phyloP scores from a whole-genome alignment of 73 alveolate genomes.

The Tetrahymena thermophila region DNA sequence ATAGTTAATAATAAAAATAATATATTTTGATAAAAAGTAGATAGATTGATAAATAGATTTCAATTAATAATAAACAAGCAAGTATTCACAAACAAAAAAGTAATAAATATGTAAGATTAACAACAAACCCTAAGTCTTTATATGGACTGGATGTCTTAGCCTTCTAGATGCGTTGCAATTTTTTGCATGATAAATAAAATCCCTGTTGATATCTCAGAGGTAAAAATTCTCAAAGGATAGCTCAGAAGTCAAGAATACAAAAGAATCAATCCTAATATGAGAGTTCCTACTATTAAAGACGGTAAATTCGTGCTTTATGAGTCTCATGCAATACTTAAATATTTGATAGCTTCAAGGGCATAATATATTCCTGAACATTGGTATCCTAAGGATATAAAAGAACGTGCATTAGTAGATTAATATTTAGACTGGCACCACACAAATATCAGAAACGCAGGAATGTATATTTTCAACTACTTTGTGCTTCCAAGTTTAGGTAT shows the following conservation, averaged over 20 bases:
- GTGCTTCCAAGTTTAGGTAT: background rate
- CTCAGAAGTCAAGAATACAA: slow-evolving; percentile 9
- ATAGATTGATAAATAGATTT: background rate
- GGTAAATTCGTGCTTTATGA: slow-evolving; percentile 21
- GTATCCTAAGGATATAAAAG: slow-evolving; percentile 16
- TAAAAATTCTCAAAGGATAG: slow-evolving; percentile 37
- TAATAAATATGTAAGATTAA: background rate
- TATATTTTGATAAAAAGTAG: background rate
- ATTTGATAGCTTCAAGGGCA: slow-evolving; percentile 4
- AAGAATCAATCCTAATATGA: slow-evolving; percentile 10
- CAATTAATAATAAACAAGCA: background rate
- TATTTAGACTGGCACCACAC: slow-evolving; percentile 33
- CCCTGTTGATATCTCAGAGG: slow-evolving; percentile 22
- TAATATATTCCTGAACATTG: background rate
- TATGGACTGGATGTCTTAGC: slow-evolving; percentile 35
- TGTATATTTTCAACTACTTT: background rate
- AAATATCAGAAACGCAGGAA: background rate
- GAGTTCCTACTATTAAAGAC: slow-evolving; percentile 22
- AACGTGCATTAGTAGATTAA: slow-evolving; percentile 11
- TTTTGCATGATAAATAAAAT: slow-evolving; percentile 44
- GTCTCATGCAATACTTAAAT: slow-evolving; percentile 30
- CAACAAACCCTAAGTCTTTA: background rate
- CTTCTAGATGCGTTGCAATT: slow-evolving; percentile 48
- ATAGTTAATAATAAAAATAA: too few relatives aligned
- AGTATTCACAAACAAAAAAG: background rate